These are phyloP conservation scores for Mallotus japonicus DNA, from an alignment of 441 rosid genomes.

Conservation along the genomic window DNA sequence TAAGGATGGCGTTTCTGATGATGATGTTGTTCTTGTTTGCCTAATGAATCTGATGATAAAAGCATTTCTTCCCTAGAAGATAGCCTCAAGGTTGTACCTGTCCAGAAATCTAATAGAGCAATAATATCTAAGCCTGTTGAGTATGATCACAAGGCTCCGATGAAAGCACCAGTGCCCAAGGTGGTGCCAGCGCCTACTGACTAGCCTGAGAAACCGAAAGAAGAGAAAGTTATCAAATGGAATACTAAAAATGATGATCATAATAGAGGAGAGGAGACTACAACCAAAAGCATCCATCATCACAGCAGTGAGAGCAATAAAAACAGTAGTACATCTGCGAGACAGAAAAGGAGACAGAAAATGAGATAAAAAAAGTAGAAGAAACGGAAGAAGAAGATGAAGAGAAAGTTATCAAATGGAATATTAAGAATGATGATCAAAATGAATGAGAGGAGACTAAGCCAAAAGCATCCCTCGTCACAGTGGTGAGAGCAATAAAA, in stretches of 20 bases:
- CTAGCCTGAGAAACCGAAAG: not conserved
- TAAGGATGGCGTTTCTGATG: slow-evolving; percentile 30
- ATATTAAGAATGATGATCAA: not conserved
- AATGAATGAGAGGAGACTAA: slow-evolving; percentile 10
- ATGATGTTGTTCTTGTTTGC: slow-evolving; percentile 23
- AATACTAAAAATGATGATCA: not conserved
- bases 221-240: slow-evolving; percentile 13
- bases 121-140: not conserved
- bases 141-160: not conserved
- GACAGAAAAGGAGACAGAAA: not conserved
- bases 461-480: not conserved
- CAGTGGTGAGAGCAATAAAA: not conserved
- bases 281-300: not conserved
- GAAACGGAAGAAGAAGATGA: slow-evolving; percentile 7
- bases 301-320: not conserved
- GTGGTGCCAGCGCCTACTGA: slow-evolving; percentile 23
- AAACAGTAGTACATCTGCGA: not conserved
- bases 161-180: not conserved
- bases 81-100: slow-evolving; percentile 20
- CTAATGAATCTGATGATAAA: slow-evolving; percentile 18
- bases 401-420: slow-evolving; percentile 13
- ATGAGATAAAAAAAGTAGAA: slow-evolving; percentile 6
- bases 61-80: slow-evolving; percentile 27
- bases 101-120: not conserved
- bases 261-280: slow-evolving; percentile 12